A percentile compares a stretch with the other conserved stretches of the same genome.
Conservation (phyloP, 805 yeast genomes). For the Hanseniaspora mollemarum region DNA sequence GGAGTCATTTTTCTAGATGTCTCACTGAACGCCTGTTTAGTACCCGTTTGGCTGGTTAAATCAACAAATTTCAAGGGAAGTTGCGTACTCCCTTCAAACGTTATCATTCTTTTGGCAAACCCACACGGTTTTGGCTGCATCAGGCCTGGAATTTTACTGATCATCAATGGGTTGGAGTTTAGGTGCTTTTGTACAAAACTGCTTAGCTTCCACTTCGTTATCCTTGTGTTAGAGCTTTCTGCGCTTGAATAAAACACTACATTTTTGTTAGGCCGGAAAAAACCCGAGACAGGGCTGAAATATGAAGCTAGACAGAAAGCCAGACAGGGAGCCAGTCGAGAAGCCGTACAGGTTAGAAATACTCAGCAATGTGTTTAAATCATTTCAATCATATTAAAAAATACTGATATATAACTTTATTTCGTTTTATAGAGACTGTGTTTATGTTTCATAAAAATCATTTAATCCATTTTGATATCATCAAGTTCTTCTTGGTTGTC, state of each 20-base stretch:
- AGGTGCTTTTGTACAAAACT: no score
- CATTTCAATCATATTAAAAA: neutral
- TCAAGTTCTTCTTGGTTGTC: constrained; percentile 31
- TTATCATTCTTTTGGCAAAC: neutral
- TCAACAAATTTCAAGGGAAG: constrained; percentile 2
- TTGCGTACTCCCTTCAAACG: constrained; percentile 10
- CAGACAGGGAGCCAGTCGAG: no score
- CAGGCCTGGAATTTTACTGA: neutral
- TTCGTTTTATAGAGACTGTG: neutral
- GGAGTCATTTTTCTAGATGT: constrained; percentile 1
- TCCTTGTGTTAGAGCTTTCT: no score
- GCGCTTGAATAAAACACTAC: no score
- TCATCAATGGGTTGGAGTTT: no score
- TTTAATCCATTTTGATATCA: constrained; percentile 33
- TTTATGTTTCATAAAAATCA: neutral
- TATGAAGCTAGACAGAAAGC: no score
- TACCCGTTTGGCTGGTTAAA: neutral
- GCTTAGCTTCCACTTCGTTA: no score
- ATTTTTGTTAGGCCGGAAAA: no score
- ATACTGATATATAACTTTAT: neutral
- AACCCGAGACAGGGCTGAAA: no score
- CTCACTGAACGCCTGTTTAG: neutral
- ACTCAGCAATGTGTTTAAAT: no score
- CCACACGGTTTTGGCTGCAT: no score
- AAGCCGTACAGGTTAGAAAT: no score